Conservation (phyloP, 192 early-diverging fungal species). For the Coemansia interrupta region DNA sequence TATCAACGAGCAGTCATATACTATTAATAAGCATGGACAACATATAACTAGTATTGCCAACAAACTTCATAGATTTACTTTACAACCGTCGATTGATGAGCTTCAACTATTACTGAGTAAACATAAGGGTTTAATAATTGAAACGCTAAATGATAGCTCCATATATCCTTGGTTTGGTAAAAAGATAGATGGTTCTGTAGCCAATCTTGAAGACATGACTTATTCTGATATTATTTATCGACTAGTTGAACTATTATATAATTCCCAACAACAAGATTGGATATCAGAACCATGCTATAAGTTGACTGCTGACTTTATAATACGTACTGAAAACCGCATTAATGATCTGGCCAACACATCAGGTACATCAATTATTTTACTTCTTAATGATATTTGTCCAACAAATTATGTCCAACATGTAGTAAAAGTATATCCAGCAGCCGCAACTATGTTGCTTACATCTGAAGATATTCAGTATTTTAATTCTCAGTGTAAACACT, state of each 20-base stretch:
- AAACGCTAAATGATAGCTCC: constrained; percentile 85
- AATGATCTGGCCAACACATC: not conserved
- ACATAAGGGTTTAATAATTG: constrained; percentile 80
- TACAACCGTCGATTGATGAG: too few relatives aligned
- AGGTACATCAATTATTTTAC: not conserved
- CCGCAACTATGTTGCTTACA: constrained; percentile 7
- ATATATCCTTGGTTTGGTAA: constrained; percentile 92
- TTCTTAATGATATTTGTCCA: not conserved
- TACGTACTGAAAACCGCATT: constrained; percentile 83
- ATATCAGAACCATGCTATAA: constrained; percentile 68
- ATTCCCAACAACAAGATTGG: constrained; percentile 72
- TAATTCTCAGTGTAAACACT: constrained; percentile 43
- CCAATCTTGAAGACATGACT: constrained; percentile 20
- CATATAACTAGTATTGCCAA: too few relatives aligned
- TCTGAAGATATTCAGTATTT: constrained; percentile 41
- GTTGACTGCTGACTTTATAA: constrained; percentile 74
- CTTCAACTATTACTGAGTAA: constrained; percentile 64
- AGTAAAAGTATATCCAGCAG: constrained; percentile 5
- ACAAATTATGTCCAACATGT: constrained; percentile 18
- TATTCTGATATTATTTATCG: constrained; percentile 80
- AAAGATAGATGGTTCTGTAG: constrained; percentile 69
- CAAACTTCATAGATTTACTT: too few relatives aligned
- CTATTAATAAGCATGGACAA: too few relatives aligned
- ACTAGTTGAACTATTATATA: constrained; percentile 76
- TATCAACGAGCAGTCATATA: too few relatives aligned